Conservation (phyloP, 1,284 basidiomycete genomes). For the Malassezia sympodialis region DNA sequence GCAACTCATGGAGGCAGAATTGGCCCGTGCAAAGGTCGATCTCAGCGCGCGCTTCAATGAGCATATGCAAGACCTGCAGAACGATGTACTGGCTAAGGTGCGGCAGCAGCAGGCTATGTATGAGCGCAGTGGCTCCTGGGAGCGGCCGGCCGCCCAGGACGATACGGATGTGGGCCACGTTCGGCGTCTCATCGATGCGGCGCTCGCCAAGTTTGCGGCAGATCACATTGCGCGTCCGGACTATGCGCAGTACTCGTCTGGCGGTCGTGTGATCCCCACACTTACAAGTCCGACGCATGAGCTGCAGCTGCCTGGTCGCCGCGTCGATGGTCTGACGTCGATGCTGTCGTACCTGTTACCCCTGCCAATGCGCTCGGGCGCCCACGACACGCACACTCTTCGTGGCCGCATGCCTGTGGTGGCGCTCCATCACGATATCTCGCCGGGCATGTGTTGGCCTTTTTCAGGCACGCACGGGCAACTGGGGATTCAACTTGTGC, state of each 20-base stretch:
- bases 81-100: slow-evolving; percentile 28
- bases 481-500: slow-evolving; percentile 67
- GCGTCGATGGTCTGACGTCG: neutral
- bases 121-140: slow-evolving; percentile 22
- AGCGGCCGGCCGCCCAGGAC: neutral
- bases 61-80: slow-evolving; percentile 25
- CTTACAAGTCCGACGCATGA: slow-evolving; percentile 61
- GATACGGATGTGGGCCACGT: slow-evolving; percentile 1
- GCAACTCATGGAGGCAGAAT: slow-evolving; percentile 41
- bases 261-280: slow-evolving; percentile 67
- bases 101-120: slow-evolving; percentile 35
- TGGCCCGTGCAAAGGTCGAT: slow-evolving; percentile 39
- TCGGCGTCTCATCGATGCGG: slow-evolving; percentile 59
- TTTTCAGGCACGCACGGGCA: slow-evolving; percentile 68
- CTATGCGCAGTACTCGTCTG: slow-evolving; percentile 72
- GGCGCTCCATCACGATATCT: slow-evolving; percentile 69
- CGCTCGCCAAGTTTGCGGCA: slow-evolving; percentile 59
- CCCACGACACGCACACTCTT: slow-evolving; percentile 30
- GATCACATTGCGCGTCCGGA: slow-evolving; percentile 72
- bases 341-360: slow-evolving; percentile 2
- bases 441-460: slow-evolving; percentile 84
- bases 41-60: slow-evolving; percentile 39
- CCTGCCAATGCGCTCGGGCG: neutral
- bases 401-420: slow-evolving; percentile 70
- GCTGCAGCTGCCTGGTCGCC: neutral